Base-by-base conservation (phyloP, 2,329 filamentous ascomycete genomes). In the Aspergillus awamori region DNA sequence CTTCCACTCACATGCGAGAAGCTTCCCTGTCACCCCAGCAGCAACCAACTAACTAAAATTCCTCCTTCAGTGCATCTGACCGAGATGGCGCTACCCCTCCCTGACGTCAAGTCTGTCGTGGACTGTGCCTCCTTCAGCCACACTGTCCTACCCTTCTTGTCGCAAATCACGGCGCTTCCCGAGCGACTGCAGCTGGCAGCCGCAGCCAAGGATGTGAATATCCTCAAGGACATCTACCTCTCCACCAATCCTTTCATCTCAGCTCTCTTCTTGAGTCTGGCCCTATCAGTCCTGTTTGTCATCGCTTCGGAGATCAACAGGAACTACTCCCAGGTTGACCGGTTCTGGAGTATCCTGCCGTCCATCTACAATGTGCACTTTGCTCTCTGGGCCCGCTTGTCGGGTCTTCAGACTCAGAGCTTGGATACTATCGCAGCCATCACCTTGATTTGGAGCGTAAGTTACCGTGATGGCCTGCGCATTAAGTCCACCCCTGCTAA, bases 301-400 rank as follows among this genome's bases (percentile, higher is more conserved):
- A 72, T 94, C 33, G 81, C 87, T 5, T 91, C 93, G 1, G 94
- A 98, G 77, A 78, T 92, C 79, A 98, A 96, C 79, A 86, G 85
- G 71, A 99, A 99, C 77, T 97, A 93, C 76, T 97, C 93, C n/a
- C 95, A 99, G 78, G 89, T 99, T 45, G 95, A 99, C 76, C 87
- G 95, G 53, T 80, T 89, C 69, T 99, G 95, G 95, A 95, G 92
- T 73, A 83, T 99, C 63, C 79, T 99, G 54, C 95, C 95, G 1
- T 89, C 91, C 7, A 72, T 97, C 54, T 98, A 96, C 78, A 90
- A 95, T 73, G 84, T 87, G 5, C 93, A 99, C 77, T 95, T 91
- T 73, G 85, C 87, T 39, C 70, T 87, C n/a, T 99, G 93, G 89
- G 90, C 93, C 43, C 89, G 90, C 68, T 71, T 94, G 64, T 85